Percentiles rank a stretch among this genome's conserved stretches.
phyloP scores from a whole-genome alignment of 345 rosid species.

The Bruguiera gymnorhiza region DNA sequence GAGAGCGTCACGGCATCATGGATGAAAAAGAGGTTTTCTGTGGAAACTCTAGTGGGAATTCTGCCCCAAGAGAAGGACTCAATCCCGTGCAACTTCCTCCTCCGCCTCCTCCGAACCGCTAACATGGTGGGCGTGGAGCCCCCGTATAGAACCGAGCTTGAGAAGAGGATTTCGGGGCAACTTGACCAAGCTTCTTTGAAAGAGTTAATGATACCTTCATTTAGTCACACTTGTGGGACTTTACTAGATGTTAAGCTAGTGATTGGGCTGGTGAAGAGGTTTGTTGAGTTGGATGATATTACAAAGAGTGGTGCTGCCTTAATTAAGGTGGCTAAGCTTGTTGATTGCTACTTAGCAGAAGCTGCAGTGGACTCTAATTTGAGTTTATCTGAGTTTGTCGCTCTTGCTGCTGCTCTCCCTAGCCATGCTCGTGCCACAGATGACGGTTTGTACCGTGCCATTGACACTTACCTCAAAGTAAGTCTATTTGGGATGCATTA shows the following conservation, averaged over 20 bases:
- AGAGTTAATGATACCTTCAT: constrained; percentile 89
- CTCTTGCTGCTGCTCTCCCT: constrained; percentile 67
- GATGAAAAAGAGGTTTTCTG: constrained; percentile 72
- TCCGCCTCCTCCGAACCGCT: constrained; percentile 76
- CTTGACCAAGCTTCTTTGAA: constrained; percentile 80
- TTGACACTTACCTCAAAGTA: constrained; percentile 88
- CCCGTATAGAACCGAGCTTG: constrained; percentile 55
- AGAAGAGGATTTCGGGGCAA: constrained; percentile 71
- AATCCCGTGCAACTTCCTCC: constrained; percentile 70
- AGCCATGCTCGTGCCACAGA: constrained; percentile 59
- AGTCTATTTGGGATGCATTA: constrained; percentile 6
- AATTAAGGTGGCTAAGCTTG: constrained; percentile 71
- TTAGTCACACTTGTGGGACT: constrained; percentile 74
- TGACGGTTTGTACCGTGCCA: constrained; percentile 77
- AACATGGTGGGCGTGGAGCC: constrained; percentile 70
- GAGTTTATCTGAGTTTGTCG: constrained; percentile 47
- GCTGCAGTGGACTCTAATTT: constrained; percentile 60
- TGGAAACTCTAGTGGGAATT: constrained; percentile 69
- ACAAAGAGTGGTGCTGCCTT: constrained; percentile 46
- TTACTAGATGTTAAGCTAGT: constrained; percentile 73
- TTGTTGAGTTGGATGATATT: constrained; percentile 43
- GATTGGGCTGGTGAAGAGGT: constrained; percentile 59
- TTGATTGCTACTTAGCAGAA: constrained; percentile 74
- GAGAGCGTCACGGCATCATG: constrained; percentile 61
- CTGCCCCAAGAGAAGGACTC: constrained; percentile 85